Percentiles rank a stretch among this genome's conserved stretches.
phyloP scores from a whole-genome alignment of 2,329 filamentous ascomycete genomes.

The Colletotrichum noveboracense region DNA sequence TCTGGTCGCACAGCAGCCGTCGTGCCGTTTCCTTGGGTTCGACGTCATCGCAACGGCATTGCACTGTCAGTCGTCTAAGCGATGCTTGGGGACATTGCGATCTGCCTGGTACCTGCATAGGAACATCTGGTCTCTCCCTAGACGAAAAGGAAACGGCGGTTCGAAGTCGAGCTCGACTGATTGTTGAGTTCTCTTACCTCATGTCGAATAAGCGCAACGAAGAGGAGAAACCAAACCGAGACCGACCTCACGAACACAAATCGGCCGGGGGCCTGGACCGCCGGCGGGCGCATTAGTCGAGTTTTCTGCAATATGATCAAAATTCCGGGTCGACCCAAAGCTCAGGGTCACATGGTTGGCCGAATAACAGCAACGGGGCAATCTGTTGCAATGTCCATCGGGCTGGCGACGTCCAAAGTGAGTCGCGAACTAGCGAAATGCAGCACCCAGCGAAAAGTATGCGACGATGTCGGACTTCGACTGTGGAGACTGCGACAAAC shows the following conservation, averaged over 20 bases:
- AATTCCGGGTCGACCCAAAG: background rate
- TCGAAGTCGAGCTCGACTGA: background rate
- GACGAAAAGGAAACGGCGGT: background rate
- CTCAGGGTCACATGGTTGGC: background rate
- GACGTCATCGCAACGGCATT: background rate
- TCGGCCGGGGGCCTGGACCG: background rate
- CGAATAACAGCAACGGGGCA: background rate
- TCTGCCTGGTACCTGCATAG: background rate
- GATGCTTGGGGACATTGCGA: background rate
- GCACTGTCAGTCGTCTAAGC: background rate
- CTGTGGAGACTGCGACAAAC: slow-evolving; percentile 3
- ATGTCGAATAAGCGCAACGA: background rate
- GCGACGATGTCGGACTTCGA: background rate
- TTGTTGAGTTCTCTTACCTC: background rate
- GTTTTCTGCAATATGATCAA: background rate
- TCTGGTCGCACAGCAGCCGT: background rate
- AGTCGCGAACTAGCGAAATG: background rate
- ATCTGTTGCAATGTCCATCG: background rate
- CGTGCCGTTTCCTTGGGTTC: background rate
- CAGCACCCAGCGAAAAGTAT: background rate
- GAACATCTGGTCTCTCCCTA: background rate
- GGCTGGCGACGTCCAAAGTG: background rate
- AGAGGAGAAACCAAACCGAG: background rate
- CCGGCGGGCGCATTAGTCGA: background rate
- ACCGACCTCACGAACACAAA: background rate